A percentile compares a stretch with the other conserved stretches of the same genome.
Evolutionary conservation across 169 alveolate species (phyloP).

Genomic region (Cryptosporidium andersoni): DNA sequence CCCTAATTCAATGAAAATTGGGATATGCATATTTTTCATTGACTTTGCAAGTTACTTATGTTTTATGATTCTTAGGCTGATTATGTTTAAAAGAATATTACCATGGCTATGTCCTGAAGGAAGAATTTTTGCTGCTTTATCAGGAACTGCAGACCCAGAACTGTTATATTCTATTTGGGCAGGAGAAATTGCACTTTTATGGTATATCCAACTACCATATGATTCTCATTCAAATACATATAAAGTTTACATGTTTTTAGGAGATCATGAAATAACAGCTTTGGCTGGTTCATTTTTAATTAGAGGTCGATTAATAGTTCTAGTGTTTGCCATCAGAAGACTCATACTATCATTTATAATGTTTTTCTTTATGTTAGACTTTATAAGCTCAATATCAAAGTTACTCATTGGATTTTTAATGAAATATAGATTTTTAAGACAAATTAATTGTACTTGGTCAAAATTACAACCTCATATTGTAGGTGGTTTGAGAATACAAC

Average conservation of each 20-base stretch:
- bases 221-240: constrained; percentile 12
- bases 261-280: background rate
- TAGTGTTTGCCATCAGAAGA: constrained; percentile 57
- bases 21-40: constrained; percentile 24
- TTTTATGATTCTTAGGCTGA: constrained; percentile 39
- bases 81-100: constrained; percentile 24
- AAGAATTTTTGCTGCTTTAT: constrained; percentile 66
- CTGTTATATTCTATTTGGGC: constrained; percentile 51
- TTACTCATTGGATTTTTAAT: constrained; percentile 31
- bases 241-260: constrained; percentile 2
- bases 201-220: constrained; percentile 39
- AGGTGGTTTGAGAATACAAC: constrained; percentile 29
- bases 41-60: constrained; percentile 40
- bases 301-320: constrained; percentile 35
- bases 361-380: constrained; percentile 61
- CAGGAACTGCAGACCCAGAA: constrained; percentile 71
- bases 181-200: constrained; percentile 38
- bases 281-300: constrained; percentile 5
- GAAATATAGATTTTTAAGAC: constrained; percentile 48
- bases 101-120: constrained; percentile 71
- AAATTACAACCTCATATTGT: constrained; percentile 67
- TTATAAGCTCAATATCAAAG: constrained; percentile 64
- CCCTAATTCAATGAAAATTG: constrained; percentile 15
- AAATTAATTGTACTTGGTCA: constrained; percentile 67
- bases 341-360: constrained; percentile 49